Evolutionary conservation across 441 rosid species (phyloP).

Genomic region (Biscutella laevigata): DNA sequence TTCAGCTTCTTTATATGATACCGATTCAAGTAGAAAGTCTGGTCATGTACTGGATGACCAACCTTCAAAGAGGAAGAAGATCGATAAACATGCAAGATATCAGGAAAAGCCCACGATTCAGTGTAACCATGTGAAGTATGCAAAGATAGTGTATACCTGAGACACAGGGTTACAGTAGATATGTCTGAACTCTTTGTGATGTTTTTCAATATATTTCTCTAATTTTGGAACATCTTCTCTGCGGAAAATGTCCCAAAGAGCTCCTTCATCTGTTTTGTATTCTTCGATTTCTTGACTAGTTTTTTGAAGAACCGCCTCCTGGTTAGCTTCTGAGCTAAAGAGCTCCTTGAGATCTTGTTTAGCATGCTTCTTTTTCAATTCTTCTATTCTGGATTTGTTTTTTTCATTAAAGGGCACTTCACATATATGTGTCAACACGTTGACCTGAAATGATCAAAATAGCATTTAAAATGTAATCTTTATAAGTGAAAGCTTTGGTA

Average conservation of each 20-base stretch:
- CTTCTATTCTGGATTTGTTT: conserved; percentile 12
- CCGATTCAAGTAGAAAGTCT: conserved; percentile 48
- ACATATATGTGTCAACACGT: conserved; percentile 58
- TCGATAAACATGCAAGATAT: neutral
- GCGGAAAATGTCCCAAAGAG: conserved; percentile 87
- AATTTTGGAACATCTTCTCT: conserved; percentile 68
- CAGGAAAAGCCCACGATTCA: neutral
- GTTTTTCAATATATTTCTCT: conserved; percentile 51
- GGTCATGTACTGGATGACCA: conserved; percentile 74
- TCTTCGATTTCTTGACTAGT: conserved; percentile 7
- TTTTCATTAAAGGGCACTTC: conserved; percentile 29
- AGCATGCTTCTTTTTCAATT: conserved; percentile 37
- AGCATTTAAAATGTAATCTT: neutral
- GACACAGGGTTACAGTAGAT: conserved; percentile 40
- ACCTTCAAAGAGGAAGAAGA: conserved; percentile 36
- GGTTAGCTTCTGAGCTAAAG: conserved; percentile 22
- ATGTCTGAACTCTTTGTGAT: conserved; percentile 65
- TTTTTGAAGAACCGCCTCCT: conserved; percentile 1
- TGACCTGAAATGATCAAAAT: conserved; percentile 41
- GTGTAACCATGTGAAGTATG: neutral
- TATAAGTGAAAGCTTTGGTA: neutral
- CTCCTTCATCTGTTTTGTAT: conserved; percentile 38
- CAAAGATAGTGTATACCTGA: conserved; percentile 35
- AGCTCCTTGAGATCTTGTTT: conserved; percentile 55
- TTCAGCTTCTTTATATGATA: conserved; percentile 67